These are phyloP conservation scores for Blastobotrys peoriensis DNA, from an alignment of 805 yeast genomes.

Conservation along the genomic window DNA sequence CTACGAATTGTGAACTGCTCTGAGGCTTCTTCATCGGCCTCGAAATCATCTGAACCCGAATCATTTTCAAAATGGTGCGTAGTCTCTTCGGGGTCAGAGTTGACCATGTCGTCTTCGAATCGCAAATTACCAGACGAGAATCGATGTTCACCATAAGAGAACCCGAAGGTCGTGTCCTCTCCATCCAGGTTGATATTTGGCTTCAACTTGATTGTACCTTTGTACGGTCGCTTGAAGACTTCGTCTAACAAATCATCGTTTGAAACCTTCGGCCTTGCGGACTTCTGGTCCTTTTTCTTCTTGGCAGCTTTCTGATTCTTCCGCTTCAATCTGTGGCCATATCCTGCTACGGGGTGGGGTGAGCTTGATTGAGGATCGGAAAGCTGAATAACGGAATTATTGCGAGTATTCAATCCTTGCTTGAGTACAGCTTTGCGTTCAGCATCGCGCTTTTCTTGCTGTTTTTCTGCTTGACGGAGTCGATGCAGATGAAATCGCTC, in stretches of 20 bases:
- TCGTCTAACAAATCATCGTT: conserved; percentile 27
- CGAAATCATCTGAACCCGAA: conserved; percentile 5
- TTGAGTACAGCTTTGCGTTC: conserved; percentile 10
- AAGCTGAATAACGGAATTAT: neutral
- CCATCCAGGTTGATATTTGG: conserved; percentile 1
- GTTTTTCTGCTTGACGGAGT: conserved; percentile 4
- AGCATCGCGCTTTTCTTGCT: conserved; percentile 5
- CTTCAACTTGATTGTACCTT: conserved; percentile 19
- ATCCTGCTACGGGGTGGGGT: neutral
- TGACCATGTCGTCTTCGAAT: conserved; percentile 1
- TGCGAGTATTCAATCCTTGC: neutral
- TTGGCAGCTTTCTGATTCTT: conserved; percentile 1
- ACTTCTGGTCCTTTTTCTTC: conserved; percentile 7
- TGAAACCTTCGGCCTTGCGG: conserved; percentile 17
- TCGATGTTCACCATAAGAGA: conserved; percentile 3
- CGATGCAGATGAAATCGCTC: conserved; percentile 25
- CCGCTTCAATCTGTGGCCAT: neutral
- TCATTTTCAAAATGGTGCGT: conserved; percentile 1
- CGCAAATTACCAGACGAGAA: neutral
- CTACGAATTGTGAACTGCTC: conserved; percentile 6
- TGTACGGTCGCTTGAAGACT: conserved; percentile 26
- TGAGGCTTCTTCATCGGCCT: conserved; percentile 2
- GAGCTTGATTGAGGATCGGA: neutral
- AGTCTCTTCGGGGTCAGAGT: conserved; percentile 6
- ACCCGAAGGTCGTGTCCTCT: neutral